These are phyloP conservation scores for Rhynchospora breviuscula DNA, from an alignment of 176 grass and related monocot genomes.

Conservation along the genomic window DNA sequence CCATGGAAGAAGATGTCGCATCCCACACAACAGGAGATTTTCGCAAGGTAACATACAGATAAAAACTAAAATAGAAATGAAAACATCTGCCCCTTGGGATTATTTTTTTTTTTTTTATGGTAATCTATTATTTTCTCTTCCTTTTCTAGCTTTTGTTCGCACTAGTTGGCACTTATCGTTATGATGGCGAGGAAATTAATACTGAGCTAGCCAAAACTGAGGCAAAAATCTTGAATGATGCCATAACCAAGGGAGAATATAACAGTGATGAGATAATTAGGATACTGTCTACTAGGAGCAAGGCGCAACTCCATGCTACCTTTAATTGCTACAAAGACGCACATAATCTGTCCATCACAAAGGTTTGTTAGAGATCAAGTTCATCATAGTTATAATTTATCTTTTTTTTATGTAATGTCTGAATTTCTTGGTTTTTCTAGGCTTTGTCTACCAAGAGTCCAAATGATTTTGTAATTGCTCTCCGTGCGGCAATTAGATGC, in stretches of 20 bases:
- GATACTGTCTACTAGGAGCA: constrained; percentile 78
- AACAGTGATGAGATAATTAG: constrained; percentile 56
- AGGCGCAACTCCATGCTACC: constrained; percentile 56
- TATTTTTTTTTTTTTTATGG: neutral
- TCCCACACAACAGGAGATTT: constrained; percentile 44
- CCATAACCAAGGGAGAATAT: constrained; percentile 18
- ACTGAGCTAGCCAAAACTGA: constrained; percentile 40
- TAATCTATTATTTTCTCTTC: neutral
- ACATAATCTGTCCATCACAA: constrained; percentile 39
- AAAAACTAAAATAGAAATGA: neutral
- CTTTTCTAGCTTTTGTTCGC: constrained; percentile 49
- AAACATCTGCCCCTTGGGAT: neutral
- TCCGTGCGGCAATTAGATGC: constrained; percentile 46
- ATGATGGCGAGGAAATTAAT: constrained; percentile 54
- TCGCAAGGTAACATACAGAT: constrained; percentile 26
- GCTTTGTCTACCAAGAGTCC: constrained; percentile 28
- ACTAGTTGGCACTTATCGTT: constrained; percentile 59
- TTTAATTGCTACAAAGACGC: constrained; percentile 59
- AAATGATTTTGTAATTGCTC: constrained; percentile 39
- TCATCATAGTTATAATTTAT: neutral
- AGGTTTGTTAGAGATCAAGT: constrained; percentile 31
- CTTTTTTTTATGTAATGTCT: neutral
- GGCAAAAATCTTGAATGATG: constrained; percentile 44
- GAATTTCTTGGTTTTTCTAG: constrained; percentile 26
- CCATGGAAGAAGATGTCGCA: constrained; percentile 80